A percentile compares a stretch with the other conserved stretches of the same genome.
Conservation (phyloP, 2,329 filamentous ascomycete species). For the Daldinia eschscholtzii region DNA sequence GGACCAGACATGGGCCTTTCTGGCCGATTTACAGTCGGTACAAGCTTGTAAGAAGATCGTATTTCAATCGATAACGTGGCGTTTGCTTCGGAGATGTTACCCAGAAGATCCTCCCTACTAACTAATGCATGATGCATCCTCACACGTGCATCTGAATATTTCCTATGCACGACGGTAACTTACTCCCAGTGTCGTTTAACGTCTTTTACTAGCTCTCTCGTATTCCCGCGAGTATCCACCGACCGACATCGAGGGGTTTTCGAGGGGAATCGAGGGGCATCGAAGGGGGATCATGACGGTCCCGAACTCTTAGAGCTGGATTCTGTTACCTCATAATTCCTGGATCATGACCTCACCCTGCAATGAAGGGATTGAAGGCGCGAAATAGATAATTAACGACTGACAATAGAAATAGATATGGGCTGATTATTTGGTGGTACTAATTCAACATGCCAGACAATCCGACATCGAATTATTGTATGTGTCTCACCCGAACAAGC, state of each 20-base stretch:
- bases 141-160: conserved; percentile 27
- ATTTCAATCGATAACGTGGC: conserved; percentile 30
- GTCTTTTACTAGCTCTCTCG: conserved; percentile 14
- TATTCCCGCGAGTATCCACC: conserved; percentile 9
- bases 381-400: neutral
- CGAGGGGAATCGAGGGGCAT: neutral
- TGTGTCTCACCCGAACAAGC: conserved; percentile 31
- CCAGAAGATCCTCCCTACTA: conserved; percentile 25
- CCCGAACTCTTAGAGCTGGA: neutral
- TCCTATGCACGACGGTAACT: conserved; percentile 27
- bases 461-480: conserved; percentile 21
- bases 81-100: conserved; percentile 7
- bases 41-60: conserved; percentile 12
- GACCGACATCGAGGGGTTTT: neutral
- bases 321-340: neutral
- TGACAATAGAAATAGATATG: conserved; percentile 9
- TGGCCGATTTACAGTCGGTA: neutral
- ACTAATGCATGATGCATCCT: conserved; percentile 22
- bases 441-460: neutral
- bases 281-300: neutral
- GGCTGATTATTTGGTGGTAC: conserved; percentile 17
- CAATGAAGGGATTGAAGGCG: neutral
- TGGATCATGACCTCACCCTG: conserved; percentile 13
- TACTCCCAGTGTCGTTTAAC: neutral
- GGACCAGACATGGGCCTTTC: conserved; percentile 8